A percentile compares a stretch with the other conserved stretches of the same genome.
Evolutionary conservation across 2,329 filamentous ascomycete species (phyloP).

Genomic region (Rachicladosporium sp.): DNA sequence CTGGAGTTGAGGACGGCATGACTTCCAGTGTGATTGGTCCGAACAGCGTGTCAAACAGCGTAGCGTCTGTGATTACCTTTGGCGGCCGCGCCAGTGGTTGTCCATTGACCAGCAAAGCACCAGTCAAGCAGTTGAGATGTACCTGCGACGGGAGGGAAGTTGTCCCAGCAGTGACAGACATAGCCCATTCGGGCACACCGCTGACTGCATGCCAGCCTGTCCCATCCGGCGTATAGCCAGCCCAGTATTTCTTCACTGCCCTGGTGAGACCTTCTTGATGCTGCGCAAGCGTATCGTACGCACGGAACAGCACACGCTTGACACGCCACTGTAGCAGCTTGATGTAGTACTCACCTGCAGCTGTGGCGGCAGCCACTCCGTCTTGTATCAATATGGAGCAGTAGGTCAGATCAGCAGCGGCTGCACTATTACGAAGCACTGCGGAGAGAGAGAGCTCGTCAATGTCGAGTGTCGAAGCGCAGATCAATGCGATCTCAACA

Average conservation of each 20-base stretch:
- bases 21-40: slow-evolving; percentile 40
- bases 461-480: slow-evolving; percentile 35
- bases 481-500: slow-evolving; percentile 46
- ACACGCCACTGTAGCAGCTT: slow-evolving; percentile 3
- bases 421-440: slow-evolving; percentile 7
- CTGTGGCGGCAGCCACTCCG: slow-evolving; percentile 1
- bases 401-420: slow-evolving; percentile 11
- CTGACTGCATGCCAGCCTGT: slow-evolving; percentile 5
- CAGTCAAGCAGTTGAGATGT: slow-evolving; percentile 35
- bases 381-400: slow-evolving; percentile 12
- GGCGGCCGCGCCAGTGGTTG: slow-evolving; percentile 43
- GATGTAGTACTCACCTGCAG: not conserved
- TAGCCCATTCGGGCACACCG: slow-evolving; percentile 10
- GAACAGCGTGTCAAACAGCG: slow-evolving; percentile 40
- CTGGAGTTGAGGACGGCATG: slow-evolving; percentile 37
- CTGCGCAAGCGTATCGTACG: slow-evolving; percentile 4
- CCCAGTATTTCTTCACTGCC: slow-evolving; percentile 28
- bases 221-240: slow-evolving; percentile 17
- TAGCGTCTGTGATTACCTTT: slow-evolving; percentile 33
- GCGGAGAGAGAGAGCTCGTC: slow-evolving; percentile 10
- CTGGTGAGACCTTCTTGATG: slow-evolving; percentile 8
- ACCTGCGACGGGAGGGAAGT: slow-evolving; percentile 28
- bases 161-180: slow-evolving; percentile 15
- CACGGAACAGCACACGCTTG: slow-evolving; percentile 11
- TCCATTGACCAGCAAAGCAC: slow-evolving; percentile 38